Base-by-base conservation (phyloP, 2,329 filamentous ascomycete genomes). In the Thelonectria discophora region DNA sequence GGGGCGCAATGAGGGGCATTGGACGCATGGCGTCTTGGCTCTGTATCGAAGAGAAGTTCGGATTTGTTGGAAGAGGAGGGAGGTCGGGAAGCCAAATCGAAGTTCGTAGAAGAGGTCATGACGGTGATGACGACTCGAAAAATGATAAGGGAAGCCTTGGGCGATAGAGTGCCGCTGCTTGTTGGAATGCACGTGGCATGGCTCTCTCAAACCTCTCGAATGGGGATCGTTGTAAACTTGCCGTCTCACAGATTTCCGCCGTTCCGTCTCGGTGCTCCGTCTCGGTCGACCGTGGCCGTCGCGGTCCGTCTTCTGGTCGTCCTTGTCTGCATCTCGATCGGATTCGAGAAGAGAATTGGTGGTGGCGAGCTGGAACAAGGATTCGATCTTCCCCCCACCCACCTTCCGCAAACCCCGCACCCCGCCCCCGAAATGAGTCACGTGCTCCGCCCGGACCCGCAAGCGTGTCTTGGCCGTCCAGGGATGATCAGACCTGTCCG, bases 361-460 rank as follows among this genome's bases (percentile, higher is more conserved):
- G 34, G 34, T 46, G 55, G 39, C 48, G 43, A 54, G 50, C 50
- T 30, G 4, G 27, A 30, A 30, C 27, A 30, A 30, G 27, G 27
- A 30, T 30, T 5, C 45, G 60, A 42, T 58, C 20, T 57, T 55
- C 49, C 62, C 46, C 47, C 49, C 45, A 46, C 55, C 40, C 53
- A 42, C 52, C 51, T 58, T 56, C 43, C 21, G 12, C 7, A 11
- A 34, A 5, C 47, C 42, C 49, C 45, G 42, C 62, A 47, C 55
- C 54, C 55, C 51, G 54, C 52, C 40, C 20, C 52, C 48, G 49
- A 52, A 43, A 63, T 55, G 49, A 63, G 65, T 70, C 68, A 70
- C 68, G 68, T 70, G 68, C 60, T 64, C 66, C 68, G 68, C 66
- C 42, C 48, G 24, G 55, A 58, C 54, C 50, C 61, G 54, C 60